Evolutionary conservation across 2,329 filamentous ascomycete genomes (phyloP).

Genomic region (Exophiala calicioides): DNA sequence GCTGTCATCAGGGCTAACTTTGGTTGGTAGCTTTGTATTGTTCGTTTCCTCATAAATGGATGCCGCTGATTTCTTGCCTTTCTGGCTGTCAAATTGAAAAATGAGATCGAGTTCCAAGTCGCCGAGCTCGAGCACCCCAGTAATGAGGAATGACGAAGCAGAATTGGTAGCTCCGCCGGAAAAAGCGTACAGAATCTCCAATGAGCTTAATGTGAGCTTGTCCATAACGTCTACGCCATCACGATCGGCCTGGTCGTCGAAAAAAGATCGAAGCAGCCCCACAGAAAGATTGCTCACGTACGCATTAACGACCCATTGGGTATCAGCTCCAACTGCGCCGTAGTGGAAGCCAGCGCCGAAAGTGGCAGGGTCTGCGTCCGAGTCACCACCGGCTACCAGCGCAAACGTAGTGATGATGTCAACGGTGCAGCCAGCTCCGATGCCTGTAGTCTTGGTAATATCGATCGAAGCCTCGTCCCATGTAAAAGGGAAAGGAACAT

Average conservation of each 20-base stretch:
- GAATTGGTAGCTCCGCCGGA: neutral
- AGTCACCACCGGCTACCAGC: neutral
- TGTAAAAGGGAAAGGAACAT: constrained; percentile 1
- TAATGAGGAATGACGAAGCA: neutral
- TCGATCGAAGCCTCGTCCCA: neutral
- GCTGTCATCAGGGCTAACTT: neutral
- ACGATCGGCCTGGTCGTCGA: neutral
- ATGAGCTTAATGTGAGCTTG: neutral
- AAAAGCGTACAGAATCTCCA: neutral
- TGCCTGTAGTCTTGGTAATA: too few species aligned
- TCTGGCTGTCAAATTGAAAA: neutral
- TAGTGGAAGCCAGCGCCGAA: neutral
- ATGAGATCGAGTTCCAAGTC: neutral
- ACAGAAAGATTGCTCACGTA: too few species aligned
- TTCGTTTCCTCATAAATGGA: neutral
- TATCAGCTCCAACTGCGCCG: neutral
- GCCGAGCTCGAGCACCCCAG: neutral
- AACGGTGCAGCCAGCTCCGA: neutral
- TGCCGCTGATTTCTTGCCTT: neutral
- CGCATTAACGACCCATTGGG: too few species aligned
- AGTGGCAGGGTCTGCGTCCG: neutral
- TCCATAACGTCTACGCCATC: neutral
- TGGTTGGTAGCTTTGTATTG: neutral
- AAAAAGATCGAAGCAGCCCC: too few species aligned
- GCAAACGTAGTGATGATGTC: too few species aligned